Conservation (phyloP, 2,329 filamentous ascomycete species). For the Aspergillus terreus region DNA sequence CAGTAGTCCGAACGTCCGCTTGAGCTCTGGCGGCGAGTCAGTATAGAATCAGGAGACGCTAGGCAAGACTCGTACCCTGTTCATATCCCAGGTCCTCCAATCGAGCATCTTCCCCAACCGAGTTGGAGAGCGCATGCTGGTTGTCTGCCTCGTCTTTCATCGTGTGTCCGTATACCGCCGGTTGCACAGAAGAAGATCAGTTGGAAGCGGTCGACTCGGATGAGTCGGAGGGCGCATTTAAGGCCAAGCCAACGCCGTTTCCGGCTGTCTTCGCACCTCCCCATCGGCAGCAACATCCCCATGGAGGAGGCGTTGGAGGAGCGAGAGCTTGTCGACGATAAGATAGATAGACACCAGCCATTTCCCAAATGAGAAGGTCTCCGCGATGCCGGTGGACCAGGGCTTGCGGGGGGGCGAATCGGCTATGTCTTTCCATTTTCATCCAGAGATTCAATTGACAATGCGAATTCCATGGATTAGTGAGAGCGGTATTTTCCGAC, state of each 20-base stretch:
- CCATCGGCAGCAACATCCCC: neutral
- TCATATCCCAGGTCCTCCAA: conserved; percentile 39
- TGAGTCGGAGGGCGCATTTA: neutral
- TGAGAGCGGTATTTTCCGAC: neutral
- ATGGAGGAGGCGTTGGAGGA: conserved; percentile 5
- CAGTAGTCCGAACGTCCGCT: conserved; percentile 53
- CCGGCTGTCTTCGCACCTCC: neutral
- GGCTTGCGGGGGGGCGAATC: conserved; percentile 4
- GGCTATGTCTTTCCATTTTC: neutral
- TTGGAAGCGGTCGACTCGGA: neutral
- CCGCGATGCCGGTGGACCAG: conserved; percentile 20
- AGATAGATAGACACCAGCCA: conserved; percentile 18
- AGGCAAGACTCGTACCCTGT: conserved; percentile 27
- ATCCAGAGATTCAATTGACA: neutral
- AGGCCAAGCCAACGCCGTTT: neutral
- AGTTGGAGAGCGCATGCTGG: conserved; percentile 17
- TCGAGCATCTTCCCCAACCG: conserved; percentile 30
- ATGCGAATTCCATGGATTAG: neutral
- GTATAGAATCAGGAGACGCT: neutral
- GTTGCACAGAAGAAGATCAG: neutral
- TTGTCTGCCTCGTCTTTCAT: conserved; percentile 26
- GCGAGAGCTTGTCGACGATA: conserved; percentile 11
- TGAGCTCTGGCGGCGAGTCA: conserved; percentile 44
- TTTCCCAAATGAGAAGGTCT: conserved; percentile 26
- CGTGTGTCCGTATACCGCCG: neutral